A percentile compares a stretch with the other conserved stretches of the same genome.
phyloP scores from a whole-genome alignment of 306 rosid genomes.

The Styphnolobium japonicum region DNA sequence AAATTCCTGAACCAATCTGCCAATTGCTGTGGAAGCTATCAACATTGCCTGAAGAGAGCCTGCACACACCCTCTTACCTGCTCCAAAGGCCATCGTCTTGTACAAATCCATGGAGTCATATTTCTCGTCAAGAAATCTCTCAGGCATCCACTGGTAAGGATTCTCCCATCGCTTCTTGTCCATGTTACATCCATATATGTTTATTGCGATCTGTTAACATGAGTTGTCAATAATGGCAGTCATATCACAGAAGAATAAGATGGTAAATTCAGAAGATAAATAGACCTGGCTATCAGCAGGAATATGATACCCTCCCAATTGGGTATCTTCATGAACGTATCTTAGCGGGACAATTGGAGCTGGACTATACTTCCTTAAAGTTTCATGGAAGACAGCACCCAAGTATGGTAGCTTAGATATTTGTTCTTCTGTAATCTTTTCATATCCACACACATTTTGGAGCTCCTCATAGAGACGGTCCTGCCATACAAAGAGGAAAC shows the following conservation, averaged over 20 bases:
- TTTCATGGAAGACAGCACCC: slow-evolving; percentile 85
- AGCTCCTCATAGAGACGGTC: slow-evolving; percentile 58
- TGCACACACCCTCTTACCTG: slow-evolving; percentile 92
- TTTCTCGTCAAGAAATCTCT: slow-evolving; percentile 75
- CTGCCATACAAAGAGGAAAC: slow-evolving; percentile 33
- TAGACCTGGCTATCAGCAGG: slow-evolving; percentile 86
- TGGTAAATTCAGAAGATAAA: not conserved
- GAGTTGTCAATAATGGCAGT: not conserved
- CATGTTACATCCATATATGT: slow-evolving; percentile 93
- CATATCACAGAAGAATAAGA: not conserved
- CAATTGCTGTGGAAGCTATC: slow-evolving; percentile 59
- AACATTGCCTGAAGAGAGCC: slow-evolving; percentile 81
- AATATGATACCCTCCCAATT: slow-evolving; percentile 73
- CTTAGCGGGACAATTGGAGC: slow-evolving; percentile 73
- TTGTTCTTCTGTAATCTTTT: slow-evolving; percentile 59
- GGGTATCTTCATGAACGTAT: slow-evolving; percentile 75
- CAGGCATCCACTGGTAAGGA: slow-evolving; percentile 75
- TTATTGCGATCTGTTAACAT: slow-evolving; percentile 69
- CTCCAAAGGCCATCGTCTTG: slow-evolving; percentile 96
- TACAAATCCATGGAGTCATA: slow-evolving; percentile 61
- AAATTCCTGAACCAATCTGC: slow-evolving; percentile 74
- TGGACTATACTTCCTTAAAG: slow-evolving; percentile 75
- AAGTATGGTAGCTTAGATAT: slow-evolving; percentile 65
- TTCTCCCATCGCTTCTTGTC: slow-evolving; percentile 69
- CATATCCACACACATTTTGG: slow-evolving; percentile 47